Base-by-base conservation (phyloP, 768 basidiomycete species). In the Rhizopogon roseolus region DNA sequence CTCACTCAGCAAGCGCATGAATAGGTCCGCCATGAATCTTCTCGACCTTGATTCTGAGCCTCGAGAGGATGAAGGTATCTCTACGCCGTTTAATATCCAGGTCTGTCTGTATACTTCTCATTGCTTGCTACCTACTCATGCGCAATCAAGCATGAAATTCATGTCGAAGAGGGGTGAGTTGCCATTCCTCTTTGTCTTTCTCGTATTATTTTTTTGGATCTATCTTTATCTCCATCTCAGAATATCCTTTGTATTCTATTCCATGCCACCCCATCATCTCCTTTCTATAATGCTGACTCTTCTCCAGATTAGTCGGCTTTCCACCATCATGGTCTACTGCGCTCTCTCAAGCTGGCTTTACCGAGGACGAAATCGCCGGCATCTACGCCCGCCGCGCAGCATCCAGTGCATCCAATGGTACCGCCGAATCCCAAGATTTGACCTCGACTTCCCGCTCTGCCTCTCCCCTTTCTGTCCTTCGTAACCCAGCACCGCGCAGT, bases 31-130 rank as follows among this genome's bases (percentile, higher is more conserved):
- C 36, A 68, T 54, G 49, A 66, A 68, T 52, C 60, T 70, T 41
- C 62, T 54, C 27, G 57, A 19, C 16, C 27, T 32, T 38, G 56
- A 60, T 52, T 37, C 56, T 9, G 52, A 64, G 11, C 54, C 59
- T 13, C 34, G 36, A 48, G 46, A 79, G 5, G 86, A 89, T 58
- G 80, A 82, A 16, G 77, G 75, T 25, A 86, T 90, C 41, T 84
- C 86, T 0, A 57, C 72, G 56, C 88, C 88, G 4, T 89, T 83
- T 81, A 88, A 88, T 64, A 88, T 90, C 56, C 85, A 85, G 78
- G 86, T 82, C 63, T 43, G 80, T 67, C 25, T 48, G 11, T 22
- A 34, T 54, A 17, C 42, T 17, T 19, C 11, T n/a, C 37, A 1
- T 6, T 36, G 11, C 3, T 36, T 40, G 34, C 29, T 57, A 27